Percentiles rank a stretch among this genome's conserved stretches.
Conservation (phyloP, 2,329 filamentous ascomycete genomes). For the Xylariaceae sp. region DNA sequence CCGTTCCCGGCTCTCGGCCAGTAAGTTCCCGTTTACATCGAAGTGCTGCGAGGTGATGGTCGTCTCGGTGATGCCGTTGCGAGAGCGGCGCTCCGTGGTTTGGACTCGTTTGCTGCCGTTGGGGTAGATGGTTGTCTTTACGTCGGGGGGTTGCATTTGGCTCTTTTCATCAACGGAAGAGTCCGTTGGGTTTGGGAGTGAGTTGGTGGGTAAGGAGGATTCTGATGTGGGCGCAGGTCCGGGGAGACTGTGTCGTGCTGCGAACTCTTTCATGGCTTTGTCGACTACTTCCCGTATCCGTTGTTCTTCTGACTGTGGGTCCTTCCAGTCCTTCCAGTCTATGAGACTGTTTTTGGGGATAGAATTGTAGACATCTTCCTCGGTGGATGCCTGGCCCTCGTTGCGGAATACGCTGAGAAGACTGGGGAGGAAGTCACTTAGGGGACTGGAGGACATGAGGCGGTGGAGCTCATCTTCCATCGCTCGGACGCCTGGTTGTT, state of each 20-base stretch:
- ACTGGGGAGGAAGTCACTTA: neutral
- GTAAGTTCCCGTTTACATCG: slow-evolving; percentile 23
- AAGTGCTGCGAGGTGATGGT: slow-evolving; percentile 17
- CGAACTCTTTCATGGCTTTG: neutral
- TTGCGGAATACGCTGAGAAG: neutral
- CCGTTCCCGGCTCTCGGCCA: slow-evolving; percentile 11
- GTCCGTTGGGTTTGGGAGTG: neutral
- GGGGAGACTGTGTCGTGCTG: neutral
- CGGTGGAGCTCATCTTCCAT: neutral
- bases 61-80: slow-evolving; percentile 11
- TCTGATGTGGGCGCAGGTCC: neutral
- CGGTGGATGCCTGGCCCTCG: neutral
- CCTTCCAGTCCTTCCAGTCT: neutral
- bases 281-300: neutral
- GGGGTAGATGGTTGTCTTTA: slow-evolving; percentile 10
- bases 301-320: neutral
- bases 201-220: neutral
- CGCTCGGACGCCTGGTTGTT: neutral
- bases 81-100: slow-evolving; percentile 12
- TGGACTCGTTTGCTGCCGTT: slow-evolving; percentile 25
- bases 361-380: slow-evolving; percentile 5
- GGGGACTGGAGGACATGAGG: neutral
- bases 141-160: neutral
- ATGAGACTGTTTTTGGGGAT: neutral
- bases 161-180: neutral